Base-by-base conservation (phyloP, 148 eudicot species). In the Arbutus unedo region DNA sequence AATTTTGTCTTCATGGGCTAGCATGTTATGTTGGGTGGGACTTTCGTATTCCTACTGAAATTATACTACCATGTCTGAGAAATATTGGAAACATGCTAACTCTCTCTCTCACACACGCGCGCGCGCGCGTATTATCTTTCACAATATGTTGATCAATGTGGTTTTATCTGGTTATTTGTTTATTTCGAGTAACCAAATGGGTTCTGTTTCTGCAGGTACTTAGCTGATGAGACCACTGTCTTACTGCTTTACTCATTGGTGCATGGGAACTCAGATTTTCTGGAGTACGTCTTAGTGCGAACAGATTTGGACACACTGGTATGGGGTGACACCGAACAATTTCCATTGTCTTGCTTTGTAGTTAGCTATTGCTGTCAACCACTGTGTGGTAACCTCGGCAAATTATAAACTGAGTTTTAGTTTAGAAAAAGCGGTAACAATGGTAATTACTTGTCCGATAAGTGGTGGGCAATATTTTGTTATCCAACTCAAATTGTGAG, bases 281-380 rank as follows among this genome's bases (percentile, higher is more conserved):
- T 96, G 85, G 99, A 96, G 86, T 96, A 96, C 88, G 97, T 96
- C 86, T 82, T 96, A 88, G 99, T 96, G 89, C 93, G 99, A 78
- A 94, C 99, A 80, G 99, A 96, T 90, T 84, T 92, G 50, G 99
- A 96, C 88, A 96, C 99, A 68, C 85, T 96, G 99, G 99, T 96
- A 96, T 82, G 87, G 76, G 75, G 50, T 80, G 68, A 79, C 83
- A 74, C 8, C 64, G 47, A 53, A 2, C 16, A 45, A 45, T 67
- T 49, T 10, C 54, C 79, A 44, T 73, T 44, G 44, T 19, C 53
- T 55, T 15, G 41, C 3, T 56, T 83, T 57, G 21, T 31, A 78
- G 31, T 44, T 59, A 56, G 8, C 25, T 60, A 44, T 23, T 23
- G 51, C 81, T 47, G 18, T 19, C 10, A 31, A 31, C 10, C 45